Base-by-base conservation (phyloP, 805 yeast genomes). In the Candida germanica region DNA sequence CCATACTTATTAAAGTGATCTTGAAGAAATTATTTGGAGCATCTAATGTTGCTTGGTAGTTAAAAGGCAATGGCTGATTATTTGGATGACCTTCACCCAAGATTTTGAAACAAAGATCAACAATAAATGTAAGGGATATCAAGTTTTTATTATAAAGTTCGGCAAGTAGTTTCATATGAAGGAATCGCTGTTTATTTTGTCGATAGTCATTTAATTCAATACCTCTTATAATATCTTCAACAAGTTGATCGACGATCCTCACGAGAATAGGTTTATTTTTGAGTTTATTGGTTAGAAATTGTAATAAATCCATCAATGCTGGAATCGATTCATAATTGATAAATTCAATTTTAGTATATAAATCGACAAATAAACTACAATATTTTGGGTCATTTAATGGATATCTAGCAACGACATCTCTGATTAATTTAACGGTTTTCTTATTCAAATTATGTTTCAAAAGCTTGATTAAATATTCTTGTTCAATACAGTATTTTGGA, bases 21-120 rank as follows among this genome's bases (percentile, higher is more conserved):
- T 96, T 69, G 57, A 87, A 86, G 51, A 80, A 85, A 48, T 85
- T 80, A 47, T 79, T 73, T 0, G 81, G 79, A 9, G 61, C 61
- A 58, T 88, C 96, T n/a, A 71, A 34, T 12, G 61, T 71, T 20
- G 68, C 61, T 3, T 51, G 26, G 15, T 61, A 64, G 5, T 72
- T 70, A 7, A 51, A 57, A 1, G 94, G 89, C n/a, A 58, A 48
- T 3, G 71, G 71, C 33, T 71, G 71, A 35, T 76, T 76, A 39
- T 69, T 64, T 0, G 73, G 71, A 61, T 85, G 81, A 0, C 95
- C 95, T 54, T 63, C 75, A 27, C 80, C 75, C 3, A 86, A 40
- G 6, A 85, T 67, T 41, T 69, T 68, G 56, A 71, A 82, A 10
- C 80, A 43, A 3, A 81, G 52, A 29, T 77, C 79, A 29, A 73